Percentiles rank a stretch among this genome's conserved stretches.
phyloP scores from a whole-genome alignment of 1,284 basidiomycete species.

The Ceratobasidium sp. region DNA sequence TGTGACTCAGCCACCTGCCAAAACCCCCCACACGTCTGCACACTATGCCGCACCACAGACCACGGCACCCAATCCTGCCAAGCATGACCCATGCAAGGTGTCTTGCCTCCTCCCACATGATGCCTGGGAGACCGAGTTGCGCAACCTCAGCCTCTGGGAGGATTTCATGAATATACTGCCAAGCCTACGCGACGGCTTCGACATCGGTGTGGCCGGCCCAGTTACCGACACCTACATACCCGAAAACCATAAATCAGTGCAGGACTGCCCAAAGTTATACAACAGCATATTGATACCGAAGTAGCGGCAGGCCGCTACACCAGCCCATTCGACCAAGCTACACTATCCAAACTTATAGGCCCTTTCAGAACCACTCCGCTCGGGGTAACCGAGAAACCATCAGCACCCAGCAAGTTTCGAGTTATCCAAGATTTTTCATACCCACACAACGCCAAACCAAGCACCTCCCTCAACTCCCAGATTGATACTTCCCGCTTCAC shows the following conservation, averaged over 20 bases:
- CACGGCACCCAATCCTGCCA: too few relatives aligned
- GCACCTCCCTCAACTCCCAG: conserved; percentile 15
- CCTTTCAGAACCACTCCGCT: conserved; percentile 57
- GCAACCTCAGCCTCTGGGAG: not conserved
- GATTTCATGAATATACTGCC: not conserved
- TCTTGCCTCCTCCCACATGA: too few relatives aligned
- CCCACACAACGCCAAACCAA: conserved; percentile 50
- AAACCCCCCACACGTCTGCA: conserved; percentile 8
- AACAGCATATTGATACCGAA: conserved; percentile 54
- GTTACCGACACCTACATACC: conserved; percentile 48
- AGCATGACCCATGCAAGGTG: too few relatives aligned
- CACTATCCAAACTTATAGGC: conserved; percentile 56
- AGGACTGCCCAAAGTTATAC: conserved; percentile 51
- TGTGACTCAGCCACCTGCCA: not conserved
- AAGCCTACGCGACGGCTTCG: conserved; percentile 53
- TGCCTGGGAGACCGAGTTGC: conserved; percentile 28
- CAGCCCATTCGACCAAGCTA: conserved; percentile 49
- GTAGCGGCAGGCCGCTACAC: conserved; percentile 55
- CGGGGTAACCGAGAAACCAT: conserved; percentile 56
- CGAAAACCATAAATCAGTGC: conserved; percentile 55
- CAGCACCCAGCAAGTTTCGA: conserved; percentile 53
- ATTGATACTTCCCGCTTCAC: conserved; percentile 55
- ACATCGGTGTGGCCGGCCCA: conserved; percentile 51
- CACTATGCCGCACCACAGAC: conserved; percentile 13
- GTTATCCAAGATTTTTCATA: conserved; percentile 60